Conservation (phyloP, 495 filamentous ascomycete genomes). For the Lophiostoma macrostomum region DNA sequence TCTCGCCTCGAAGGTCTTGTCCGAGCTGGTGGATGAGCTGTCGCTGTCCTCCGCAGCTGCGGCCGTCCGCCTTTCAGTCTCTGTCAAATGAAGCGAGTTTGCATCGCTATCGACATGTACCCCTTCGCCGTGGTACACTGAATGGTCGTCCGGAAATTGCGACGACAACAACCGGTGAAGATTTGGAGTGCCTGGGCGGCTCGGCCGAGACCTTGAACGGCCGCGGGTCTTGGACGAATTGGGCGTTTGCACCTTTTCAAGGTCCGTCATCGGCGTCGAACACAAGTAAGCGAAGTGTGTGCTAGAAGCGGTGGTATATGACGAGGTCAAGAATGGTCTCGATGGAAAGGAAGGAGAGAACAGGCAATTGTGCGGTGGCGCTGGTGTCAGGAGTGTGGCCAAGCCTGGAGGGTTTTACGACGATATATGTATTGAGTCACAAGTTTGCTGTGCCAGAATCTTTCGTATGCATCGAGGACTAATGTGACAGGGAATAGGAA, state of each 20-base stretch:
- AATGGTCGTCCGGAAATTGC: constrained; percentile 33
- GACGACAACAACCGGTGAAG: constrained; percentile 28
- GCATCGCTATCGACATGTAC: constrained; percentile 15
- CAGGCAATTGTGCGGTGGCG: no score
- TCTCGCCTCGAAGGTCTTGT: constrained; percentile 23
- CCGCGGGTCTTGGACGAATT: constrained; percentile 2
- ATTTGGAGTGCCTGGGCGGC: constrained; percentile 11
- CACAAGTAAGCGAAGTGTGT: no score
- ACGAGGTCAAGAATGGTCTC: no score
- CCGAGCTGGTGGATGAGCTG: constrained; percentile 11
- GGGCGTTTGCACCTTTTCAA: background rate
- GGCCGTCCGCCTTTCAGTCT: constrained; percentile 3
- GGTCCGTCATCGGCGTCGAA: constrained; percentile 16
- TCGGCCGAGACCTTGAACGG: constrained; percentile 25
- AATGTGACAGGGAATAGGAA: no score
- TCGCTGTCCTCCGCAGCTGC: constrained; percentile 7
- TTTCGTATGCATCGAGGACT: no score
- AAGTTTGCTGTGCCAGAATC: no score
- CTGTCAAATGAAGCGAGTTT: constrained; percentile 11
- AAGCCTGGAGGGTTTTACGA: no score
- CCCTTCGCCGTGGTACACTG: constrained; percentile 29
- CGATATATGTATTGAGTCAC: no score
- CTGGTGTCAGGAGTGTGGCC: no score
- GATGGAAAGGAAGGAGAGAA: no score
- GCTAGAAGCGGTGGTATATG: no score